Base-by-base conservation (phyloP, 2,329 filamentous ascomycete genomes). In the Cladosporium colombiae region DNA sequence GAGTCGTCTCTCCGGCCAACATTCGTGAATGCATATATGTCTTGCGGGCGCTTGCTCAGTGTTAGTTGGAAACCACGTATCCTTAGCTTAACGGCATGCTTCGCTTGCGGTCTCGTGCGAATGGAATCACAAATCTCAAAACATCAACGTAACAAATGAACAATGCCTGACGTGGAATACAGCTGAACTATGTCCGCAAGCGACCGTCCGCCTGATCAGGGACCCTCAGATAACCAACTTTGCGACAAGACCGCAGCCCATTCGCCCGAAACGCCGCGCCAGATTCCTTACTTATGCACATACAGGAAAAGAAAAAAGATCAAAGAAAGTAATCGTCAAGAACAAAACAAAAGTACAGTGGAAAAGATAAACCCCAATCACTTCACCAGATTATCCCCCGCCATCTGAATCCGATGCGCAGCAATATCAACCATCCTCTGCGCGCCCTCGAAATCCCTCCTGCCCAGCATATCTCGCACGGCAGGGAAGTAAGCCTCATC, bases 391-490 rank as follows among this genome's bases (percentile, higher is more conserved):
- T 46, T 79, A 62, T 81, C 78, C 49, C 84, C 86, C 33, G 92
- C 92, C 60, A 81, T 78, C 62, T 81, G 82, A 63, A 97, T 79
- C 56, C 92, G 88, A 13, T 79, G 80, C 1, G 92, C 90, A 27
- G 91, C 89, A 77, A 89, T 92, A 70, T 89, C 82, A 33, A 96
- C 84, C 75, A 90, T 86, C 63, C 81, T 78, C 73, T 90, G 87
- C 3, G 91, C 90, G 14, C 86, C 77, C 1, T 79, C 81, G 90
- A 90, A 93, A 72, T 96, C 86, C 29, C 86, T 85, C 4, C 83
- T 85, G 68, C 91, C 86, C 49, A 97, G 82, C 10, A 90, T 88
- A 73, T 97, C 93, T 65, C 92, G 85, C 65, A 97, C 90, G n/a
- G 89, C 89, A 0, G 94, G 94, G 79, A 96, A 96, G 68, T 86